phyloP scores from a whole-genome alignment of 2,329 filamentous ascomycete species.

The Penicillium sp. region DNA sequence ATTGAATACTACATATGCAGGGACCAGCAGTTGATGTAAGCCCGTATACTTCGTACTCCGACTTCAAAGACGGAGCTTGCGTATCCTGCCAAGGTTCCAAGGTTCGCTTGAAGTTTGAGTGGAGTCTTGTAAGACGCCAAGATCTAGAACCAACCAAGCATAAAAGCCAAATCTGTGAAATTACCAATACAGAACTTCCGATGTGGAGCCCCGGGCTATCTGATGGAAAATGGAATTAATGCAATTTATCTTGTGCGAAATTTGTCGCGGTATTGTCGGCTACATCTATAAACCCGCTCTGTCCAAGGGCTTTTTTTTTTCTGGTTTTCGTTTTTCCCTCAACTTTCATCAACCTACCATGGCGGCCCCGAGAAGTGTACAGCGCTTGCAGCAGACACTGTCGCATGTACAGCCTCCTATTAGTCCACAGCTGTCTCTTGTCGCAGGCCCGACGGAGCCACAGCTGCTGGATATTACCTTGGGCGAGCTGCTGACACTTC shows the following conservation, averaged over 20 bases:
- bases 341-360: conserved; percentile 16
- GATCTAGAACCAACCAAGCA: conserved; percentile 2
- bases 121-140: conserved; percentile 3
- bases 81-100: conserved; percentile 3
- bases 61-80: background rate
- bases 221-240: conserved; percentile 10
- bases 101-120: conserved; percentile 7
- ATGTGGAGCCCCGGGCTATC: conserved; percentile 12
- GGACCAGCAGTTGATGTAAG: background rate
- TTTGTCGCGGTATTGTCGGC: conserved; percentile 12
- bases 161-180: conserved; percentile 1
- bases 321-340: background rate
- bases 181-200: conserved; percentile 8
- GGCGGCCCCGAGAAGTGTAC: conserved; percentile 26
- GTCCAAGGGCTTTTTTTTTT: background rate
- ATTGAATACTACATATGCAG: background rate
- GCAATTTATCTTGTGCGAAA: conserved; percentile 2
- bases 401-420: conserved; percentile 29
- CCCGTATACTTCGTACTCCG: too few relatives aligned
- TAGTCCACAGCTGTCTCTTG: conserved; percentile 50
- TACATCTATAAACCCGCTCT: conserved; percentile 15
- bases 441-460: conserved; percentile 68
- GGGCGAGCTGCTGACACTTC: conserved; percentile 69
- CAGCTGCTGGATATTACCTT: conserved; percentile 70
- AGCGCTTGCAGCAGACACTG: conserved; percentile 33